These are phyloP conservation scores for Kuraishia piskuri DNA, from an alignment of 805 yeast genomes.

Conservation along the genomic window DNA sequence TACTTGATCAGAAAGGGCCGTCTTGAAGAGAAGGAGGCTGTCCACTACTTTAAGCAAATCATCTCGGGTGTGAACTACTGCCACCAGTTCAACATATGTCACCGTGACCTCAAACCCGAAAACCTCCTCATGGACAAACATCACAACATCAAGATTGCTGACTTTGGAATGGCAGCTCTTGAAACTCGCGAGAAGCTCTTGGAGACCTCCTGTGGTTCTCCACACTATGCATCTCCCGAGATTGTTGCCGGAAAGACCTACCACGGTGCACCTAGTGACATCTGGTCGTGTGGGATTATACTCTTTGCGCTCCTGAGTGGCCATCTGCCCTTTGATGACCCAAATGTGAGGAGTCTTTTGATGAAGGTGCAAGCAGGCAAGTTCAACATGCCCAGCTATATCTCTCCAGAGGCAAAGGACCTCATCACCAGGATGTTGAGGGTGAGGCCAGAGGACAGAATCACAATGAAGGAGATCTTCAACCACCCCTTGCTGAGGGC, in stretches of 20 bases:
- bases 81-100: slow-evolving; percentile 64
- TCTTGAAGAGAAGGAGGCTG: slow-evolving; percentile 82
- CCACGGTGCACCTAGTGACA: slow-evolving; percentile 95
- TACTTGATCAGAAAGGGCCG: slow-evolving; percentile 83
- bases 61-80: slow-evolving; percentile 56
- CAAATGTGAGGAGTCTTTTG: slow-evolving; percentile 78
- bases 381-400: slow-evolving; percentile 71
- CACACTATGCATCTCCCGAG: slow-evolving; percentile 98
- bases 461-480: slow-evolving; percentile 67
- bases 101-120: slow-evolving; percentile 76
- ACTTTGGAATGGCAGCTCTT: slow-evolving; percentile 98
- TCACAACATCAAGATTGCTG: slow-evolving; percentile 90
- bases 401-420: slow-evolving; percentile 82
- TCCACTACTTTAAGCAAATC: slow-evolving; percentile 74
- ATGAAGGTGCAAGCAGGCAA: slow-evolving; percentile 88
- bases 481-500: slow-evolving; percentile 75
- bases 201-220: slow-evolving; percentile 96
- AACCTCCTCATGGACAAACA: slow-evolving; percentile 72
- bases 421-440: slow-evolving; percentile 72
- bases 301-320: slow-evolving; percentile 91
- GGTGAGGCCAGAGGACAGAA: slow-evolving; percentile 75
- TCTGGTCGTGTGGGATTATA: slow-evolving; percentile 97
- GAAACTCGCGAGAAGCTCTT: slow-evolving; percentile 72
- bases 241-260: slow-evolving; percentile 91
- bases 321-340: slow-evolving; percentile 94